Percentiles rank a stretch among this genome's conserved stretches.
phyloP scores from a whole-genome alignment of 2,329 filamentous ascomycete genomes.

The Stemphylium vesicarium region DNA sequence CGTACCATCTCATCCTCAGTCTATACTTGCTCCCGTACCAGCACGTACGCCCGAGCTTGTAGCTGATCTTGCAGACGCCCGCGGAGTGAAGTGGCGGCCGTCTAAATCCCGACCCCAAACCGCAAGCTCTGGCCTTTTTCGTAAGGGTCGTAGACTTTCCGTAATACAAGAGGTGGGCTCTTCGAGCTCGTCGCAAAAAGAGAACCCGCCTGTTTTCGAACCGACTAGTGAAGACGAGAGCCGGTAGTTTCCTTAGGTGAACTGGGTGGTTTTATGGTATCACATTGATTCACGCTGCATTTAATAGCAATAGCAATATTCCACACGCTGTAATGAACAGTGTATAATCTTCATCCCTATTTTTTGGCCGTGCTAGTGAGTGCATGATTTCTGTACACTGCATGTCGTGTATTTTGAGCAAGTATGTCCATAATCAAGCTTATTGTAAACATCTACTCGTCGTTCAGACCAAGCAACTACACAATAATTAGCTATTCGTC shows the following conservation, averaged over 20 bases:
- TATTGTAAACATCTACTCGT: too few relatives aligned
- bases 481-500: too few relatives aligned
- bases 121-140: background rate
- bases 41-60: background rate
- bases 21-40: background rate
- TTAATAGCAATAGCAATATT: background rate
- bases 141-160: background rate
- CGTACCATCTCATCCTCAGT: background rate
- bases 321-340: background rate
- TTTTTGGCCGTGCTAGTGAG: too few relatives aligned
- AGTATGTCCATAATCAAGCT: too few relatives aligned
- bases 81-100: background rate
- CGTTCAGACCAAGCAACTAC: too few relatives aligned
- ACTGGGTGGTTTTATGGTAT: background rate
- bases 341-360: too few relatives aligned
- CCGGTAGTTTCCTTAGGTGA: background rate
- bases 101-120: background rate
- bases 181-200: background rate
- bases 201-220: background rate
- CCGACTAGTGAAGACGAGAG: background rate
- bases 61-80: background rate
- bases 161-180: background rate
- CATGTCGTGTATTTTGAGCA: too few relatives aligned
- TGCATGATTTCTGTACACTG: too few relatives aligned
- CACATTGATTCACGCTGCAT: background rate